Evolutionary conservation across 2,329 filamentous ascomycete genomes (phyloP).

Genomic region (Aspergillus tamarii): DNA sequence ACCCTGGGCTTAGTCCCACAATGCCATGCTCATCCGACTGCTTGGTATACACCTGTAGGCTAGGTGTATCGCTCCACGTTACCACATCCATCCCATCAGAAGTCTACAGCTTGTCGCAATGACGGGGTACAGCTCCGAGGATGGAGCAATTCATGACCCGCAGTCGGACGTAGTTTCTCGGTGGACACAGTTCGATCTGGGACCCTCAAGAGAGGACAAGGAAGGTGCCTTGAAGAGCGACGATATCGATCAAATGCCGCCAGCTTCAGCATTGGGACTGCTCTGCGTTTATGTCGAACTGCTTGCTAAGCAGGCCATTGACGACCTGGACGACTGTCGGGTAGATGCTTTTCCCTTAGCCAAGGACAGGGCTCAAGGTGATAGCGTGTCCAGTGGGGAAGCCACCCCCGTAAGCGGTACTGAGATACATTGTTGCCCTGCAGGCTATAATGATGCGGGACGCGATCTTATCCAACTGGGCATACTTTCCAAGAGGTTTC

Average conservation of each 20-base stretch:
- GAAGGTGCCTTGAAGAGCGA: constrained; percentile 2
- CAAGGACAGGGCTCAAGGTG: constrained; percentile 48
- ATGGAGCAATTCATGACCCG: constrained; percentile 4
- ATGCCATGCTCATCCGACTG: constrained; percentile 35
- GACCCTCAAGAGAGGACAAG: background rate
- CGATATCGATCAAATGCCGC: constrained; percentile 67
- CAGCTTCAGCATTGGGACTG: constrained; percentile 75
- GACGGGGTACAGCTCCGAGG: constrained; percentile 16
- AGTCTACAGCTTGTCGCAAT: constrained; percentile 25
- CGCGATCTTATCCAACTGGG: constrained; percentile 77
- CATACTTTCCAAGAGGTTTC: constrained; percentile 89
- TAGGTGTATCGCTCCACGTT: constrained; percentile 24
- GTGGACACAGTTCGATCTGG: background rate
- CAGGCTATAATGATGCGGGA: constrained; percentile 56
- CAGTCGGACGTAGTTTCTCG: background rate
- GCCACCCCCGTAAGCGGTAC: constrained; percentile 29
- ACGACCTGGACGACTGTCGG: constrained; percentile 56
- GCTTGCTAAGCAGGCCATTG: constrained; percentile 50
- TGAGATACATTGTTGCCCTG: constrained; percentile 41
- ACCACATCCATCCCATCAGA: constrained; percentile 14
- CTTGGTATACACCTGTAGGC: constrained; percentile 32
- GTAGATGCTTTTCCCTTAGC: constrained; percentile 51
- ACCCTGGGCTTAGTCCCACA: constrained; percentile 30
- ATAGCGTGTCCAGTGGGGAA: constrained; percentile 28
- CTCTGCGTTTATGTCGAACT: constrained; percentile 71